Evolutionary conservation across 257 asterid genomes (phyloP), one percentile per base, ranked within the genome.

Genomic region (Cynanchum wilfordii): DNA sequence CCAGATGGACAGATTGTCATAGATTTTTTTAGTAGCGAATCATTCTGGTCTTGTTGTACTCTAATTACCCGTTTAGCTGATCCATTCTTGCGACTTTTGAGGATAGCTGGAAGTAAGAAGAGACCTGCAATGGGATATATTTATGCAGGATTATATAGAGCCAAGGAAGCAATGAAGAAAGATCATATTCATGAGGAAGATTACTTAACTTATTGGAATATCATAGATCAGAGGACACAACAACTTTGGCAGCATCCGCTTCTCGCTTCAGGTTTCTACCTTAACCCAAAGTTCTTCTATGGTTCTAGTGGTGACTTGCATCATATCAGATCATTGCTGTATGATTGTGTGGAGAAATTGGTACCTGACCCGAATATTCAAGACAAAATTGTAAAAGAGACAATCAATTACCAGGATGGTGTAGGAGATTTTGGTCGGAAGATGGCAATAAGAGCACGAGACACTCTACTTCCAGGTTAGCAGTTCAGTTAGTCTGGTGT

Each of bases 391-490:
- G 92, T 86, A 84, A 92, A 90, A 85, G 99, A 95, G 80, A 91
- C 89, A 4, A 81, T 87, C 24, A 77, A 90, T 55, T 95, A 92
- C 73, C 92, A 90, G 71, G 89, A 86, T 60, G 88, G 87, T 52
- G 83, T 75, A 15, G 98, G 99, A 70, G 98, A 95, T 81, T 92
- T 95, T 81, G 97, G 98, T 24, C 80, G 99, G 76, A 90, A 92
- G 81, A 95, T 92, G 98, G 98, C 99, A 54, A 79, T 87, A 74
- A 82, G 99, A 81, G 99, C 99, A 69, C 81, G 97, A 79, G 96
- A 90, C 59, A 87, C 93, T 68, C 81, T 84, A 73, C 96, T 82
- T 75, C 97, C 98, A 38, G 89, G 99, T 94, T 79, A 82, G 97
- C 85, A 65, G 70, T 63, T 63, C 7, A 36, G 68, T 7, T 15